Evolutionary conservation across 2,329 filamentous ascomycete species (phyloP), one percentile per base, ranked within the genome.

Genomic region (Colletotrichum filicis): DNA sequence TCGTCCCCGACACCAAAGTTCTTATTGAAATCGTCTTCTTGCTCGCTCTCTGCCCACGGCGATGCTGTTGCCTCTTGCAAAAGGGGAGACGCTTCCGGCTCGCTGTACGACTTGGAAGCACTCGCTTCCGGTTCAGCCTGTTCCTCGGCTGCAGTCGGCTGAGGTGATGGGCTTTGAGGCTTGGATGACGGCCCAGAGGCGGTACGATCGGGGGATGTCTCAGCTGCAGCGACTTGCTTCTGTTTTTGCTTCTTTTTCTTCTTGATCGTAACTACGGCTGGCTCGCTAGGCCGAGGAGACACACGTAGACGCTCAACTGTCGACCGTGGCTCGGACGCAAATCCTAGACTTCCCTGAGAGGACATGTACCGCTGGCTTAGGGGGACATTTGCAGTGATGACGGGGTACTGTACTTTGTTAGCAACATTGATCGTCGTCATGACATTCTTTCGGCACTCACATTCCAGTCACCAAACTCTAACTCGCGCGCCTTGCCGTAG

Each of bases 401-500:
- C 96, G 28, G 95, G 96, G 82, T 98, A 98, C 94, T 97, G 63
- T 16, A 22, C 30, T 64, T 30, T 22, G 76, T 86, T 66, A 84
- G 79, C 71, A 59, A 62, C 5, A 16, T 19, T 16, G 58, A 11
- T n/a, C 7, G 22, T 30, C 22, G 12, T 16, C 9, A 14, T 32
- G 56, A 9, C 5, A 19, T 26, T 5, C 22, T 26, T 16, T 22
- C 49, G 61, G 30, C 16, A 91, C 94, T 87, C 85, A 96, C 94
- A 82, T 98, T 98, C 95, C 95, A 98, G 79, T 98, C 96, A 2
- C 94, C 94, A 80, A 92, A 95, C 78, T 95, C 93, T 4, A 96
- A 83, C 55, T 91, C 88, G 71, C 93, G 88, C 1, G 94, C 94
- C 77, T 90, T 92, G 26, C 87, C 87, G 76, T 94, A 96, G 5